Conservation (phyloP, 805 yeast species). For the Wickerhamiella occidentalis region DNA sequence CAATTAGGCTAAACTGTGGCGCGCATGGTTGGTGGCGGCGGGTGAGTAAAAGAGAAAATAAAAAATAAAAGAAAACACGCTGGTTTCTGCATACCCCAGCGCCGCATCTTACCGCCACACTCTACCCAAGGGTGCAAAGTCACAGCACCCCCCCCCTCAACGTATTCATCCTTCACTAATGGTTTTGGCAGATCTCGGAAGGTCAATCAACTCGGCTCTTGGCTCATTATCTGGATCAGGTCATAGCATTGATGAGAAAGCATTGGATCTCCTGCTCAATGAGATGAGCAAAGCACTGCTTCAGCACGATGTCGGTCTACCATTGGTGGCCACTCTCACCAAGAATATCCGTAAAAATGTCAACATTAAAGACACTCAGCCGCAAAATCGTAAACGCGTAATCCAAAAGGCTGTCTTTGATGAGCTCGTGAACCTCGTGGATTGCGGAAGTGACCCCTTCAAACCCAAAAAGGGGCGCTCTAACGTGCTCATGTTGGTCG, state of each 20-base stretch:
- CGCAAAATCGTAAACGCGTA: conserved; percentile 60
- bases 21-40: neutral
- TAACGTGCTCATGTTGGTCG: conserved; percentile 91
- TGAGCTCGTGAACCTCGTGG: conserved; percentile 78
- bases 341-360: conserved; percentile 53
- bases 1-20: neutral
- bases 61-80: too few relatives aligned
- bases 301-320: conserved; percentile 89
- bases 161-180: conserved; percentile 29
- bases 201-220: conserved; percentile 64
- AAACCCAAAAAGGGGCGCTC: conserved; percentile 76
- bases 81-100: too few relatives aligned
- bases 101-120: too few relatives aligned
- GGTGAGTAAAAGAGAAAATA: too few relatives aligned
- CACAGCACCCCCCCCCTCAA: neutral
- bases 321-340: conserved; percentile 64
- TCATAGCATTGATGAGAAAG: conserved; percentile 44
- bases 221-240: conserved; percentile 46
- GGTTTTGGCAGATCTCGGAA: conserved; percentile 73
- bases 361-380: conserved; percentile 40
- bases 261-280: conserved; percentile 63
- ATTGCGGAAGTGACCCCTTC: conserved; percentile 45
- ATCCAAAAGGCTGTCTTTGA: conserved; percentile 89
- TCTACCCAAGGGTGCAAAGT: neutral
- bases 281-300: conserved; percentile 81